Conservation (phyloP, 2,329 filamentous ascomycete genomes). For the Cladophialophora bantiana region DNA sequence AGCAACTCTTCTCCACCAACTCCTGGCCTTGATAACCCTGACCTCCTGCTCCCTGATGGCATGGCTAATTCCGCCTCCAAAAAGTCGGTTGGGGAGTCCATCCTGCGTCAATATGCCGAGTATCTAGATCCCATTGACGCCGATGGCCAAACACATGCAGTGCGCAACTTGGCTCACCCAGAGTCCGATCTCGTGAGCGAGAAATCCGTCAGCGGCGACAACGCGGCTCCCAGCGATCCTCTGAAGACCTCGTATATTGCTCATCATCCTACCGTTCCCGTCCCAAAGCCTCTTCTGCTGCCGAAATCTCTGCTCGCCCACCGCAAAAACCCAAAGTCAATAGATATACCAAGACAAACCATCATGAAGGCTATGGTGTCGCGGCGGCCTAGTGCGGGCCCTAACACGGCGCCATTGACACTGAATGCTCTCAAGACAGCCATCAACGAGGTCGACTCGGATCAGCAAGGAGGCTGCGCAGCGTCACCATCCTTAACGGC, state of each 20-base stretch:
- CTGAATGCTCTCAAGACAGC: constrained; percentile 25
- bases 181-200: constrained; percentile 37
- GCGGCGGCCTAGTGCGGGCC: constrained; percentile 61
- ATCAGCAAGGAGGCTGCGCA: constrained; percentile 49
- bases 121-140: constrained; percentile 53
- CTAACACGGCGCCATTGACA: constrained; percentile 55
- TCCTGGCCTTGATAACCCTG: constrained; percentile 41
- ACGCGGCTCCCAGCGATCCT: constrained; percentile 37
- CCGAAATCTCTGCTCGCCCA: constrained; percentile 50
- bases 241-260: constrained; percentile 43
- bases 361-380: constrained; percentile 83
- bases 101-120: constrained; percentile 53
- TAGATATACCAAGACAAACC: constrained; percentile 78
- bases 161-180: constrained; percentile 30
- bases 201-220: constrained; percentile 35
- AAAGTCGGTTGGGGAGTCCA: constrained; percentile 45
- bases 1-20: constrained; percentile 37
- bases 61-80: constrained; percentile 40
- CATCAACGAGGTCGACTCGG: constrained; percentile 24
- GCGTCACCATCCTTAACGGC: constrained; percentile 68
- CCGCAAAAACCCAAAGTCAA: constrained; percentile 62
- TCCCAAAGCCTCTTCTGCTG: constrained; percentile 47
- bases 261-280: constrained; percentile 42
- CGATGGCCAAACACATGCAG: constrained; percentile 44
- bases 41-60: constrained; percentile 38